These are phyloP conservation scores for Hyphopichia wangnamkhiaoensis DNA, from an alignment of 1,139 yeast species.

Conservation along the genomic window DNA sequence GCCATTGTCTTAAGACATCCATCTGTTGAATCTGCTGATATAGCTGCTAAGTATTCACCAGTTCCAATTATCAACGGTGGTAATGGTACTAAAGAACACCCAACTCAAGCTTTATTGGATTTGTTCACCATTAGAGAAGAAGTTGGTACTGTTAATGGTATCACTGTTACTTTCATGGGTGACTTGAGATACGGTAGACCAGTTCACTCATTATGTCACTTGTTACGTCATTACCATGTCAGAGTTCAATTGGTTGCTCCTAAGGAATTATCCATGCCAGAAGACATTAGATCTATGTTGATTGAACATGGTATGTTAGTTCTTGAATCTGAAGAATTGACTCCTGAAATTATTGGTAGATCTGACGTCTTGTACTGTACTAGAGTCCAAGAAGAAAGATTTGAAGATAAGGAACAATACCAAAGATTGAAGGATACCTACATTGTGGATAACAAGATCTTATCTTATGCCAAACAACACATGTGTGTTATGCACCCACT, in stretches of 20 bases:
- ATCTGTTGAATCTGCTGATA: slow-evolving; percentile 83
- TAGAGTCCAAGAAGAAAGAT: slow-evolving; percentile 97
- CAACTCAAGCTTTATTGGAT: slow-evolving; percentile 97
- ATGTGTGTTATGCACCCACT: slow-evolving; percentile 99
- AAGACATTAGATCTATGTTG: slow-evolving; percentile 66
- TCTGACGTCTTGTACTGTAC: slow-evolving; percentile 98
- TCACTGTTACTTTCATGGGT: slow-evolving; percentile 98
- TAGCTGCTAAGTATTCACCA: slow-evolving; percentile 95
- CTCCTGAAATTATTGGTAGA: slow-evolving; percentile 79
- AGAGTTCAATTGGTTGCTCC: slow-evolving; percentile 93
- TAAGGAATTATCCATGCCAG: slow-evolving; percentile 81
- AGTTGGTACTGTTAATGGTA: slow-evolving; percentile 96
- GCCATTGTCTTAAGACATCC: slow-evolving; percentile 98
- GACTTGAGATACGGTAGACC: slow-evolving; percentile 98
- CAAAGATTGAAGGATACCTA: slow-evolving; percentile 88
- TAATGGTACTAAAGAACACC: slow-evolving; percentile 96
- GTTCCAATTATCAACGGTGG: slow-evolving; percentile 98
- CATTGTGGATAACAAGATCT: slow-evolving; percentile 87
- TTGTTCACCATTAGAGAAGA: slow-evolving; percentile 98
- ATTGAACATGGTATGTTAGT: slow-evolving; percentile 65
- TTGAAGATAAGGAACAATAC: slow-evolving; percentile 72
- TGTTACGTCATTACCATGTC: slow-evolving; percentile 90
- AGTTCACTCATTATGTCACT: slow-evolving; percentile 91
- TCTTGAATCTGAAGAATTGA: slow-evolving; percentile 71
- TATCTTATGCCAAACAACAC: slow-evolving; percentile 92